Percentiles rank a stretch among this genome's conserved stretches.
These are phyloP conservation scores for Eimeria zaria DNA, from an alignment of 169 alveolate species.

Conservation along the genomic window DNA sequence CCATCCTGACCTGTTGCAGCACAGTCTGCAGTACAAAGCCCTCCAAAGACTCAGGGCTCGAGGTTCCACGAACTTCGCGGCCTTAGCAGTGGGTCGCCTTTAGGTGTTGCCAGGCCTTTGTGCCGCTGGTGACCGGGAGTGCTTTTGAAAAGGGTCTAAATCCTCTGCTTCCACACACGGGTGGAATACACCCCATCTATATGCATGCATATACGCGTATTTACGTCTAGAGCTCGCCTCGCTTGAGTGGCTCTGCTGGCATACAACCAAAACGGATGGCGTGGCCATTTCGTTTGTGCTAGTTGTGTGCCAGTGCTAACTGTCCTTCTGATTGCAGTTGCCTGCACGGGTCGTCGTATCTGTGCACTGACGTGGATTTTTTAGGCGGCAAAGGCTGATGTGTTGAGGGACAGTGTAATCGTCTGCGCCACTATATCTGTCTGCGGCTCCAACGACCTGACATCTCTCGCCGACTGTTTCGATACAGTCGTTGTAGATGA, in stretches of 20 bases:
- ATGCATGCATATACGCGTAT: neutral
- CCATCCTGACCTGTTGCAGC: slow-evolving; percentile 93
- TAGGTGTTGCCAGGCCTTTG: neutral
- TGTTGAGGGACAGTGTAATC: slow-evolving; percentile 92
- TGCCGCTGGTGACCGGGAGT: neutral
- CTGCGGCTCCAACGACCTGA: slow-evolving; percentile 94
- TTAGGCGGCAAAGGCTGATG: slow-evolving; percentile 87
- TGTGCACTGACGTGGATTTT: neutral
- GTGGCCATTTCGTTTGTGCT: neutral
- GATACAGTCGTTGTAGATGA: slow-evolving; percentile 99
- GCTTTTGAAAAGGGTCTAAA: neutral
- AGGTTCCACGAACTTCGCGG: slow-evolving; percentile 81
- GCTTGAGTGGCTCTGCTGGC: neutral
- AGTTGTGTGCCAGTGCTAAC: neutral
- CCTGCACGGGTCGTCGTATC: neutral
- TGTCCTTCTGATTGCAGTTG: neutral
- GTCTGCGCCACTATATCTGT: slow-evolving; percentile 96
- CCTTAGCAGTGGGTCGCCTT: slow-evolving; percentile 62
- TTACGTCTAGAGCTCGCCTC: neutral
- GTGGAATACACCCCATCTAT: neutral
- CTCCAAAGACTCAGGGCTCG: slow-evolving; percentile 87
- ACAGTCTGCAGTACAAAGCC: slow-evolving; percentile 93
- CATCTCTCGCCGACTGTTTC: slow-evolving; percentile 90
- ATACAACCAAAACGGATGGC: neutral
- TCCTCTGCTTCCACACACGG: neutral